Conservation (phyloP, 108 stramenopile species). For the Nannochloropsis gaditana region DNA sequence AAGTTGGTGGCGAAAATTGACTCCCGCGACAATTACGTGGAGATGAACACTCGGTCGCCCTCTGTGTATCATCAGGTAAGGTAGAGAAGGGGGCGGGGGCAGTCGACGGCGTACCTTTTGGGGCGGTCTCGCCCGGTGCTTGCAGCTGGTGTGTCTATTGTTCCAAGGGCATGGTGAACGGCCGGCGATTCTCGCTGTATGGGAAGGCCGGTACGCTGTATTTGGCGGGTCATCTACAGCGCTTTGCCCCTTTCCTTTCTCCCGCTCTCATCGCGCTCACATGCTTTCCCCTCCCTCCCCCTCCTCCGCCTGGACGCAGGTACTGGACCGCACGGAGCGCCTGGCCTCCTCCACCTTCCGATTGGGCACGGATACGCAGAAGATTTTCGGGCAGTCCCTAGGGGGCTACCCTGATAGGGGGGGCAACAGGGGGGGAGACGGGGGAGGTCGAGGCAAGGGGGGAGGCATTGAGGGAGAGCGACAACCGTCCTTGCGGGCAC, state of each 20-base stretch:
- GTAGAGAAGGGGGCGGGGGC: background rate
- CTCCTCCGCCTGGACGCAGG: background rate
- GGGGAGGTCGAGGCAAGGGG: background rate
- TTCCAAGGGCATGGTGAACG: background rate
- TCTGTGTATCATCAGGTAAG: constrained; percentile 2
- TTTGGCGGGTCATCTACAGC: background rate
- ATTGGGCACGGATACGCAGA: constrained; percentile 16
- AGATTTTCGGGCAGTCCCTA: constrained; percentile 6
- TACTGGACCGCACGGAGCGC: constrained; percentile 13
- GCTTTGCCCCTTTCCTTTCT: background rate
- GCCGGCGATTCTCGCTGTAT: background rate
- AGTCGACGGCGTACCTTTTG: background rate
- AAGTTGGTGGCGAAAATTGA: constrained; percentile 93
- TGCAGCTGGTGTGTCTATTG: too few relatives aligned
- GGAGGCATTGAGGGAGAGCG: background rate
- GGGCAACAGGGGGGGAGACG: background rate
- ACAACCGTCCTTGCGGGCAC: background rate
- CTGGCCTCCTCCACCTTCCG: constrained; percentile 14
- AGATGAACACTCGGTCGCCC: constrained; percentile 66
- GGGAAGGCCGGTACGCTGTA: background rate
- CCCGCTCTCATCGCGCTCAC: background rate
- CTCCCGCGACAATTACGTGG: constrained; percentile 79
- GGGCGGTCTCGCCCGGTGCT: background rate
- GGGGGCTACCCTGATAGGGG: constrained; percentile 16
- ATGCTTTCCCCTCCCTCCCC: background rate